These are phyloP conservation scores for Venturia pyrina DNA, from an alignment of 2,329 filamentous ascomycete genomes.

Conservation along the genomic window DNA sequence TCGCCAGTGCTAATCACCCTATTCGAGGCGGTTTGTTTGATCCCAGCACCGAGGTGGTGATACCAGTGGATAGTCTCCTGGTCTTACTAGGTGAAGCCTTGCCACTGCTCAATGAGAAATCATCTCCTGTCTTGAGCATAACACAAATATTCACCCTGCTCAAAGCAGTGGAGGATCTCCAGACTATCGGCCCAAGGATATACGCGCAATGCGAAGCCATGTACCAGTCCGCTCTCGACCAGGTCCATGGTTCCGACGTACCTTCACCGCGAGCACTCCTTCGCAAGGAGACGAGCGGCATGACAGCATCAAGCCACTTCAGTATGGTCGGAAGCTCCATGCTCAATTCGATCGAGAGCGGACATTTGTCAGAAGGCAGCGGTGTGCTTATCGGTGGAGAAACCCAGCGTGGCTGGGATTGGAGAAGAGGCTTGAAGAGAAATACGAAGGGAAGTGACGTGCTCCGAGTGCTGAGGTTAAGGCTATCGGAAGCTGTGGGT, in stretches of 20 bases:
- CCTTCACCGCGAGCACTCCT: constrained; percentile 31
- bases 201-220: constrained; percentile 69
- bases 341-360: constrained; percentile 51
- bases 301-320: constrained; percentile 48
- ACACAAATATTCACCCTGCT: constrained; percentile 66
- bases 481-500: constrained; percentile 64
- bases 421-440: constrained; percentile 48
- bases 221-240: constrained; percentile 63
- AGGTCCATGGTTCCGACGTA: constrained; percentile 41
- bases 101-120: constrained; percentile 57
- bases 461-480: constrained; percentile 60
- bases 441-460: constrained; percentile 57
- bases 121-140: constrained; percentile 48
- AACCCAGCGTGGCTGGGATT: constrained; percentile 60
- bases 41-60: constrained; percentile 65
- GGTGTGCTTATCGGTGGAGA: constrained; percentile 36
- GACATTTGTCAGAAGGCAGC: constrained; percentile 31
- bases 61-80: constrained; percentile 79
- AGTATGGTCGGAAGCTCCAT: constrained; percentile 66
- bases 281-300: constrained; percentile 37
- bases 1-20: constrained; percentile 77
- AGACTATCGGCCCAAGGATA: constrained; percentile 64
- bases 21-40: constrained; percentile 89
- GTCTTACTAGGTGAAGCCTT: constrained; percentile 76
- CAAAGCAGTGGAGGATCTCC: constrained; percentile 68